phyloP scores from a whole-genome alignment of 2,329 filamentous ascomycete genomes.

The Sclerotiophoma versabilis region DNA sequence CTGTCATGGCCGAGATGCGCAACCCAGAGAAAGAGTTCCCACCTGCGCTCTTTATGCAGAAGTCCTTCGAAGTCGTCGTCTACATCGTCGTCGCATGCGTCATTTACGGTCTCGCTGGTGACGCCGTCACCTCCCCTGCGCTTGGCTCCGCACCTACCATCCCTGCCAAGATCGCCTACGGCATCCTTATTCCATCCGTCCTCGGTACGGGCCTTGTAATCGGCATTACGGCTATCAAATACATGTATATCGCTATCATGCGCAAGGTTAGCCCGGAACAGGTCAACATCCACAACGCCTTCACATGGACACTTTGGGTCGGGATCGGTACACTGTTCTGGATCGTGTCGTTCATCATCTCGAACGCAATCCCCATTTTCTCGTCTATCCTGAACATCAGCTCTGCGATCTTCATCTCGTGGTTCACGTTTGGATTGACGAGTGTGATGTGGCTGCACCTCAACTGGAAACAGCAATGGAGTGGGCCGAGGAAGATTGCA shows the following conservation, averaged over 20 bases:
- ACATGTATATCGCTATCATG: constrained; percentile 70
- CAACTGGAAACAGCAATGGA: constrained; percentile 48
- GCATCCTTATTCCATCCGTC: constrained; percentile 72
- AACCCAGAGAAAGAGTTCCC: constrained; percentile 64
- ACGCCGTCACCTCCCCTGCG: constrained; percentile 68
- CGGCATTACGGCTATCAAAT: constrained; percentile 70
- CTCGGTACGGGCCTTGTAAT: constrained; percentile 75
- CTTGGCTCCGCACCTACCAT: constrained; percentile 66
- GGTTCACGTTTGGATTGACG: constrained; percentile 66
- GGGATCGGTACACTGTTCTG: constrained; percentile 61
- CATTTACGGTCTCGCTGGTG: constrained; percentile 71
- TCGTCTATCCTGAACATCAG: constrained; percentile 69
- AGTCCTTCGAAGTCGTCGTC: constrained; percentile 67
- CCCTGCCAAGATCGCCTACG: constrained; percentile 71
- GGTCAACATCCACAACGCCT: constrained; percentile 54
- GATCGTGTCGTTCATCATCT: constrained; percentile 61
- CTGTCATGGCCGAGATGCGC: constrained; percentile 69
- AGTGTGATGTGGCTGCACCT: constrained; percentile 58
- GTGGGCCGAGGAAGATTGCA: constrained; percentile 48
- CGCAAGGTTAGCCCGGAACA: constrained; percentile 40
- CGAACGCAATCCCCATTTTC: constrained; percentile 62
- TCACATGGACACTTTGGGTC: constrained; percentile 68
- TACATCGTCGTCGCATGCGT: constrained; percentile 69
- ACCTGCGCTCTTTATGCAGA: constrained; percentile 65
- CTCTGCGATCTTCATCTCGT: constrained; percentile 64